Percentiles rank a stretch among this genome's conserved stretches.
These are phyloP conservation scores for Cytospora schulzeri DNA, from an alignment of 2,329 filamentous ascomycete genomes.

Conservation along the genomic window DNA sequence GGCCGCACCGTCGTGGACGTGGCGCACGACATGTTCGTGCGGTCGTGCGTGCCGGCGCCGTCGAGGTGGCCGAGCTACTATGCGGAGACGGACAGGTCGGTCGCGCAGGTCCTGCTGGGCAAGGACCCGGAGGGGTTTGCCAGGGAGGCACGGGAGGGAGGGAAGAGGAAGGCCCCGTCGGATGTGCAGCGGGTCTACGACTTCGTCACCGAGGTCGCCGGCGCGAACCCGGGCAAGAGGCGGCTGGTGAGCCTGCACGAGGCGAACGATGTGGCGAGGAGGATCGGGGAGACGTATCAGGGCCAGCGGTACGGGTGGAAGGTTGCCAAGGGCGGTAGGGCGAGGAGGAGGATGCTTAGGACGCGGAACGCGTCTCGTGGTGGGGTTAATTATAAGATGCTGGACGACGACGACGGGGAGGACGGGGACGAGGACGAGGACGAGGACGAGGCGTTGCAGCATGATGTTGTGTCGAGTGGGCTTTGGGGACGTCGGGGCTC, in stretches of 20 bases:
- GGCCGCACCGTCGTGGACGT: conserved; percentile 74
- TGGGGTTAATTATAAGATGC: not conserved
- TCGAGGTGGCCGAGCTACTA: conserved; percentile 1
- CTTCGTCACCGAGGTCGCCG: conserved; percentile 33
- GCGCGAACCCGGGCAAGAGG: conserved; percentile 42
- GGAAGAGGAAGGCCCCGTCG: not conserved
- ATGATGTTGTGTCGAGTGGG: not conserved
- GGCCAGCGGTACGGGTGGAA: conserved; percentile 19
- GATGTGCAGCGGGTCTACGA: conserved; percentile 29
- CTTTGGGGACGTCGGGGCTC: not conserved
- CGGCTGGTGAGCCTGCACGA: conserved; percentile 57
- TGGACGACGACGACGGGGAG: not conserved
- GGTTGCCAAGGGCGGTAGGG: not conserved
- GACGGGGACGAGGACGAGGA: not conserved
- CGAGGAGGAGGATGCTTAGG: not conserved
- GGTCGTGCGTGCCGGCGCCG: conserved; percentile 35
- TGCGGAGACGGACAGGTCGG: not conserved
- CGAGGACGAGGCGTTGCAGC: not conserved
- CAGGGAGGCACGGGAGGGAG: conserved; percentile 1
- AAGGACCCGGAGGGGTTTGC: conserved; percentile 26
- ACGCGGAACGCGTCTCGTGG: not conserved
- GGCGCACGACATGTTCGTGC: conserved; percentile 57
- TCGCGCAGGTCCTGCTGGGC: conserved; percentile 14
- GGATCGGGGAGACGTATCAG: conserved; percentile 32
- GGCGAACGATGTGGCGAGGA: conserved; percentile 46